phyloP scores from a whole-genome alignment of 495 filamentous ascomycete genomes.

The Talaromyces thailandensis region DNA sequence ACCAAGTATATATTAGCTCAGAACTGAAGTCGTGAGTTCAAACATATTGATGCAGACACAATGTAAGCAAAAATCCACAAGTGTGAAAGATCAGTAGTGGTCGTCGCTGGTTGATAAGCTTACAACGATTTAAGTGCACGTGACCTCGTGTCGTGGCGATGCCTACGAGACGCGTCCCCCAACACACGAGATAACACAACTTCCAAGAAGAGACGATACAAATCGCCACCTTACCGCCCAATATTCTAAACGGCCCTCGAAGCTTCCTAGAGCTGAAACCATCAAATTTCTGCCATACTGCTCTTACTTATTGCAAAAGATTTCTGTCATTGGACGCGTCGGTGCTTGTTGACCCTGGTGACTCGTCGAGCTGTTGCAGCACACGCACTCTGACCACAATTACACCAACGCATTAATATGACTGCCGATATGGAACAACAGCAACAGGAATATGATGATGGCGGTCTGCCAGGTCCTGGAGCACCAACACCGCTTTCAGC shows the following conservation, averaged over 20 bases:
- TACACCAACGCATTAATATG: slow-evolving; percentile 28
- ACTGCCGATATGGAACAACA: slow-evolving; percentile 44
- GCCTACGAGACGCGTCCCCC: neutral
- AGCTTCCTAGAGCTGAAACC: neutral
- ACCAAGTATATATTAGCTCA: neutral
- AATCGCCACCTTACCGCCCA: neutral
- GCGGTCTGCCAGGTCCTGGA: slow-evolving; percentile 66
- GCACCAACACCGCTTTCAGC: slow-evolving; percentile 85
- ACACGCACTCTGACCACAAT: neutral
- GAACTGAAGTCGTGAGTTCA: neutral
- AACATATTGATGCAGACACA: neutral
- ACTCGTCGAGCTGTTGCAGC: neutral
- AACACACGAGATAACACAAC: neutral
- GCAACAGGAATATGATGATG: slow-evolving; percentile 55
- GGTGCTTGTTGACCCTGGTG: neutral
- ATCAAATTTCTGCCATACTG: neutral
- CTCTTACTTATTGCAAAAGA: neutral
- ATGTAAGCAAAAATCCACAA: neutral
- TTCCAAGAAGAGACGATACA: neutral
- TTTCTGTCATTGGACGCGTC: neutral
- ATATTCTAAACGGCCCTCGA: neutral
- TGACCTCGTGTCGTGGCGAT: slow-evolving; percentile 2
- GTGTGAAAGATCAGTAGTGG: neutral
- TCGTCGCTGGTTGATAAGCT: neutral
- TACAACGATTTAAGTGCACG: neutral